Conservation (phyloP, 2,329 filamentous ascomycete species). For the Byssoonygena ceratinophila region DNA sequence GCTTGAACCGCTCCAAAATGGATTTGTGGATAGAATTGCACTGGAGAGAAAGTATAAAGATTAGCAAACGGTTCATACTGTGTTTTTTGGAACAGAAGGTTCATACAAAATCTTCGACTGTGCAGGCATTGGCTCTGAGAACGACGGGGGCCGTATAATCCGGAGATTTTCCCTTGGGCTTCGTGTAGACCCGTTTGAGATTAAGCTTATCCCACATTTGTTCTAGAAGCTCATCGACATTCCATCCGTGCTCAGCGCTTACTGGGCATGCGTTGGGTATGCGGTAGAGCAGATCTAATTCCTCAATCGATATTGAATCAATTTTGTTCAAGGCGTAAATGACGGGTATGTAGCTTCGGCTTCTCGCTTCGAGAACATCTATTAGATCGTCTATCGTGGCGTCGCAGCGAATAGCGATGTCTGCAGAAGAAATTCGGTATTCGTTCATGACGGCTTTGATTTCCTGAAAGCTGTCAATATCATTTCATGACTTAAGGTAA, state of each 20-base stretch:
- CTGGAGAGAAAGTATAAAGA: constrained; percentile 37
- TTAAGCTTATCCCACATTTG: constrained; percentile 97
- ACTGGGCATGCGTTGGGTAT: constrained; percentile 97
- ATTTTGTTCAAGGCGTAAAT: constrained; percentile 99
- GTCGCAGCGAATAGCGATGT: constrained; percentile 95
- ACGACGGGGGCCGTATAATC: constrained; percentile 91
- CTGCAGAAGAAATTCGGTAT: constrained; percentile 90
- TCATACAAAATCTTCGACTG: constrained; percentile 93
- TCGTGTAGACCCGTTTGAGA: constrained; percentile 87
- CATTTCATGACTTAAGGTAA: neutral
- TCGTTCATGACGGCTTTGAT: constrained; percentile 97
- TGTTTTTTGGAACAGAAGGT: constrained; percentile 9
- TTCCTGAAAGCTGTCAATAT: constrained; percentile 44
- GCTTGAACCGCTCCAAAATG: constrained; percentile 91
- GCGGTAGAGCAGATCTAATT: constrained; percentile 87
- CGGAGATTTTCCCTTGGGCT: constrained; percentile 88
- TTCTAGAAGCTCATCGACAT: constrained; percentile 91
- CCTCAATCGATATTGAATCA: constrained; percentile 93
- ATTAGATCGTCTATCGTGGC: constrained; percentile 96
- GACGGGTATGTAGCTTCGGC: constrained; percentile 93
- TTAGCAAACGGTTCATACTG: neutral
- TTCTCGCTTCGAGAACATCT: constrained; percentile 88
- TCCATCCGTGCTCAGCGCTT: constrained; percentile 96
- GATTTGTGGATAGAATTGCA: constrained; percentile 96
- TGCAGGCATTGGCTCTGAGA: constrained; percentile 68